Evolutionary conservation across 2,329 filamentous ascomycete species (phyloP).

Genomic region (Calonectria leucothoes): DNA sequence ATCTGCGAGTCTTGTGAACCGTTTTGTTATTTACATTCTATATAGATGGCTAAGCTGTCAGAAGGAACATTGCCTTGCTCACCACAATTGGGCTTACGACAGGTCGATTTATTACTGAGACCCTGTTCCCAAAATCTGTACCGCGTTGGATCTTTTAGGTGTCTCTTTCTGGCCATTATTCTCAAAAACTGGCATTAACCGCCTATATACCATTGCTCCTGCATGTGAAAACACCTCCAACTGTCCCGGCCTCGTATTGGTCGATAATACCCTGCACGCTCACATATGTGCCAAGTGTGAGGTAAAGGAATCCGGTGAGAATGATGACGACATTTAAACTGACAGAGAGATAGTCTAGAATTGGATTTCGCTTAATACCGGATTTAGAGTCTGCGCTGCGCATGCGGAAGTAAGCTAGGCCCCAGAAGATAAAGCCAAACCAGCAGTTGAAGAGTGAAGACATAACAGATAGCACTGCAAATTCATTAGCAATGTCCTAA

Average conservation of each 20-base stretch:
- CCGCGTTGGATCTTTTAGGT: too few species aligned
- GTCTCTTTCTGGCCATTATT: background rate
- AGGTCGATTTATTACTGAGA: too few species aligned
- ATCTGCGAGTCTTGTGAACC: too few species aligned
- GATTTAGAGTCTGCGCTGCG: conserved; percentile 69
- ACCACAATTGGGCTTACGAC: too few species aligned
- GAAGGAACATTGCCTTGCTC: too few species aligned
- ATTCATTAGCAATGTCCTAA: conserved; percentile 13
- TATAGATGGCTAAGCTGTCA: too few species aligned
- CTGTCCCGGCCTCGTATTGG: conserved; percentile 73
- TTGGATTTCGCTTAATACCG: conserved; percentile 60
- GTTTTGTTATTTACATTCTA: too few species aligned
- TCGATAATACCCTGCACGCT: conserved; percentile 80
- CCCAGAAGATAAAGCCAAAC: conserved; percentile 97
- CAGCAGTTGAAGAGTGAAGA: conserved; percentile 90
- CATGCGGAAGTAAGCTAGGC: conserved; percentile 83
- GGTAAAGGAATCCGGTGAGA: conserved; percentile 79
- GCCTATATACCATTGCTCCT: conserved; percentile 71
- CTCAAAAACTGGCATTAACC: background rate
- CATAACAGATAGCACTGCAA: conserved; percentile 73
- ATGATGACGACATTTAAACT: conserved; percentile 80
- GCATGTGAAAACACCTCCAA: conserved; percentile 82
- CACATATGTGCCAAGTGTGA: conserved; percentile 84
- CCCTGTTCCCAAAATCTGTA: too few species aligned
- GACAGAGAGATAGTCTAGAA: conserved; percentile 66